Evolutionary conservation across 306 rosid species (phyloP).

Genomic region (Senna tora): DNA sequence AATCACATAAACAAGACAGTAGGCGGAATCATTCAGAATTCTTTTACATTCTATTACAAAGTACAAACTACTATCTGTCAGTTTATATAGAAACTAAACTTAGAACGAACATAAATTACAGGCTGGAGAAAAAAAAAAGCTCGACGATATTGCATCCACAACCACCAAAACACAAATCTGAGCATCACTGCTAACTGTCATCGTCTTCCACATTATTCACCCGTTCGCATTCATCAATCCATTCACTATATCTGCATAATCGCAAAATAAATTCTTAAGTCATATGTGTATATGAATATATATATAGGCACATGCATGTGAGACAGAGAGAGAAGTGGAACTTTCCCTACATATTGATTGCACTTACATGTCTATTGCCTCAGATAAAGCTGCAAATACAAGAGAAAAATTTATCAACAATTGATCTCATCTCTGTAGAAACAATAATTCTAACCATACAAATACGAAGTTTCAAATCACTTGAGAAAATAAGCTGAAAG

Average conservation of each 20-base stretch:
- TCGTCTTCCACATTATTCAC: slow-evolving; percentile 81
- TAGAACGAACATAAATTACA: slow-evolving; percentile 26
- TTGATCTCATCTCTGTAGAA: slow-evolving; percentile 6
- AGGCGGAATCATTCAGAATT: too few relatives aligned
- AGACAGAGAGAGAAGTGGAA: neutral
- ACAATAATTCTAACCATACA: slow-evolving; percentile 3
- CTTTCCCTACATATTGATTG: slow-evolving; percentile 9
- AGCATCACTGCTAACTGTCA: slow-evolving; percentile 49
- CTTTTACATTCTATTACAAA: slow-evolving; percentile 26
- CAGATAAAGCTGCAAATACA: slow-evolving; percentile 72
- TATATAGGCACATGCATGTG: neutral
- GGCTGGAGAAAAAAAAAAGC: too few relatives aligned
- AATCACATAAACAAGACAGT: too few relatives aligned
- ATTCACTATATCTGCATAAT: slow-evolving; percentile 83
- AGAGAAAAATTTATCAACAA: slow-evolving; percentile 18
- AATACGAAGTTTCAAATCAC: neutral
- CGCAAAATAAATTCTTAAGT: slow-evolving; percentile 30
- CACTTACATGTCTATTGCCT: slow-evolving; percentile 90
- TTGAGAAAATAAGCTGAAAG: neutral
- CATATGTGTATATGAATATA: neutral
- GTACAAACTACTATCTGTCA: neutral
- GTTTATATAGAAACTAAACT: slow-evolving; percentile 19
- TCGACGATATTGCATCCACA: slow-evolving; percentile 17
- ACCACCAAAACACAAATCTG: slow-evolving; percentile 8
- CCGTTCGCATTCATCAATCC: slow-evolving; percentile 95